Evolutionary conservation across 805 yeast genomes (phyloP).

Genomic region (Ascoidea tarda): DNA sequence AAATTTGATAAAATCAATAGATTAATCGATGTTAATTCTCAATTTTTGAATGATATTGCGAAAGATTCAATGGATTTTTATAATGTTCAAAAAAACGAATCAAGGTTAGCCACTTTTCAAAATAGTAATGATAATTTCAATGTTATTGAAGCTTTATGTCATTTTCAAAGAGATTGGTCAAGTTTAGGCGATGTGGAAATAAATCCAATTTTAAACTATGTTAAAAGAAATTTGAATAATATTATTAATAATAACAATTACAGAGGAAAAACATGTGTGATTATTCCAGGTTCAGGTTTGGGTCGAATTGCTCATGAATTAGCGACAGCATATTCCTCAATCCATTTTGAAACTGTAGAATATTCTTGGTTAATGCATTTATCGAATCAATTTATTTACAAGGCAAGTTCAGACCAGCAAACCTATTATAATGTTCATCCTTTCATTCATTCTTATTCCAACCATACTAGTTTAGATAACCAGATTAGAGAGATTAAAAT

Average conservation of each 20-base stretch:
- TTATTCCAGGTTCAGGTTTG: slow-evolving; percentile 83
- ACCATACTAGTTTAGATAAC: slow-evolving; percentile 32
- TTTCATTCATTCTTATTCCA: slow-evolving; percentile 52
- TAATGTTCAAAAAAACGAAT: slow-evolving; percentile 28
- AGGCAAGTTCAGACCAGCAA: slow-evolving; percentile 2
- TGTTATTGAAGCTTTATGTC: slow-evolving; percentile 61
- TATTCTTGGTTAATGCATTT: slow-evolving; percentile 63
- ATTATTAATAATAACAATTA: slow-evolving; percentile 14
- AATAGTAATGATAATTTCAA: slow-evolving; percentile 20
- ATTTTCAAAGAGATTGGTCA: slow-evolving; percentile 72
- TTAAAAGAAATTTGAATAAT: slow-evolving; percentile 27
- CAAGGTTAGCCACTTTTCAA: slow-evolving; percentile 17
- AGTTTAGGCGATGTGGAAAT: slow-evolving; percentile 32
- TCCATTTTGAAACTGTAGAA: slow-evolving; percentile 41
- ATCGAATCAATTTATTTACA: slow-evolving; percentile 46
- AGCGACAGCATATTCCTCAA: slow-evolving; percentile 12
- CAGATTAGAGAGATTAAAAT: slow-evolving; percentile 35
- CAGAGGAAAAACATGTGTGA: slow-evolving; percentile 29
- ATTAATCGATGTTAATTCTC: slow-evolving; percentile 32
- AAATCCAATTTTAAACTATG: slow-evolving; percentile 37
- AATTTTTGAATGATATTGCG: slow-evolving; percentile 31
- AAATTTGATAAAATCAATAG: slow-evolving; percentile 37
- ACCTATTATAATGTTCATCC: slow-evolving; percentile 25
- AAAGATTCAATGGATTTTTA: slow-evolving; percentile 20
- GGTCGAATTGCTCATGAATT: slow-evolving; percentile 67